Evolutionary conservation across 495 filamentous ascomycete genomes (phyloP).

Genomic region (Evansstolkia leycettana): DNA sequence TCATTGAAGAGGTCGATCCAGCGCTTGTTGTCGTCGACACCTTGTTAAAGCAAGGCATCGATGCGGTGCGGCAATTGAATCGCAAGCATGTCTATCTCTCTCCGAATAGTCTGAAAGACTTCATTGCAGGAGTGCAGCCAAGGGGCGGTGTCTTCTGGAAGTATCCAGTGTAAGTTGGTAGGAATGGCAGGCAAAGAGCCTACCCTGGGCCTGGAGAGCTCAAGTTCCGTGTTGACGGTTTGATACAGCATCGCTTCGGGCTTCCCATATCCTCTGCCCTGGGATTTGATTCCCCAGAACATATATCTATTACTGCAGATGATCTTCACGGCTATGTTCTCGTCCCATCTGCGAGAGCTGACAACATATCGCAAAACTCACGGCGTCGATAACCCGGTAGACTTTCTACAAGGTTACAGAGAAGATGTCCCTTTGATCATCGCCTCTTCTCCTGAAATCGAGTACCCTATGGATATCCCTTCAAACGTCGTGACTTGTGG

Average conservation of each 20-base stretch:
- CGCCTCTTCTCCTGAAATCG: conserved; percentile 3
- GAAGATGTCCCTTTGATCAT: conserved; percentile 4
- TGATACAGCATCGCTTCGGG: conserved; percentile 16
- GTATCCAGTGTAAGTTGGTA: conserved; percentile 17
- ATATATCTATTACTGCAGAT: conserved; percentile 11
- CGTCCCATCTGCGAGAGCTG: not conserved
- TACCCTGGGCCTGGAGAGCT: no score
- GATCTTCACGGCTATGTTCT: not conserved
- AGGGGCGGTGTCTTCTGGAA: conserved; percentile 16
- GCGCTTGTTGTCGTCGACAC: conserved; percentile 27
- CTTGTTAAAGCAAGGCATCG: conserved; percentile 24
- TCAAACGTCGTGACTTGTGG: conserved; percentile 9
- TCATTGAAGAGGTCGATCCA: conserved; percentile 21
- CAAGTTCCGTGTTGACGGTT: not conserved
- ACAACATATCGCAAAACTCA: conserved; percentile 1
- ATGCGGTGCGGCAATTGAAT: conserved; percentile 20
- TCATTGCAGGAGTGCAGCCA: conserved; percentile 26
- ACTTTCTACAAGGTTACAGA: no score
- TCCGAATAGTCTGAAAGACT: conserved; percentile 33
- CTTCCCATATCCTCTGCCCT: conserved; percentile 21
- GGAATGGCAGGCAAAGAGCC: no score
- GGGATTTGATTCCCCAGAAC: conserved; percentile 17
- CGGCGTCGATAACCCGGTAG: no score
- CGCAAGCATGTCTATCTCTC: conserved; percentile 16
- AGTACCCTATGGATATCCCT: conserved; percentile 8